phyloP scores from a whole-genome alignment of 805 yeast genomes.

The Zygosaccharomyces siamensis region DNA sequence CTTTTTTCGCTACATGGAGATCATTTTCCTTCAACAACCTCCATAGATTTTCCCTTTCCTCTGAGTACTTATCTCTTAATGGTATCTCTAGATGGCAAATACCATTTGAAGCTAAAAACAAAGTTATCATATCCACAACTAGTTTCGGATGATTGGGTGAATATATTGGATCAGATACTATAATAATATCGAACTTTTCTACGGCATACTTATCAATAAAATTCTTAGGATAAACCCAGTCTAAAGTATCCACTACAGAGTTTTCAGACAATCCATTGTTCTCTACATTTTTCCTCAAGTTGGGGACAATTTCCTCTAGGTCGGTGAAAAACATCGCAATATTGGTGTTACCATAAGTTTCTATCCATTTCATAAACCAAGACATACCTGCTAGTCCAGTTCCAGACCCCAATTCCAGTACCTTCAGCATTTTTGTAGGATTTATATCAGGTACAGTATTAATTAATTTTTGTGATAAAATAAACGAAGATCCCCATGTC shows the following conservation, averaged over 20 bases:
- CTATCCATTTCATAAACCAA: constrained; percentile 37
- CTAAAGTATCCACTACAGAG: constrained; percentile 50
- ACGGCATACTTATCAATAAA: constrained; percentile 34
- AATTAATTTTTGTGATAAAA: constrained; percentile 54
- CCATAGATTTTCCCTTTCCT: constrained; percentile 63
- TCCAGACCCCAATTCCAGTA: constrained; percentile 88
- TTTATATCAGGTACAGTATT: constrained; percentile 14
- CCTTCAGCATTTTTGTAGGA: constrained; percentile 18
- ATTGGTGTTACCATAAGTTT: constrained; percentile 39
- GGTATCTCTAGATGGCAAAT: constrained; percentile 70
- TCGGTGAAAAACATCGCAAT: constrained; percentile 62
- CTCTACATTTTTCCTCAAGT: constrained; percentile 54
- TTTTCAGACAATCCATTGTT: constrained; percentile 41
- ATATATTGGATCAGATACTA: constrained; percentile 86
- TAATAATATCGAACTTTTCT: constrained; percentile 49
- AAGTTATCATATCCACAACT: constrained; percentile 55
- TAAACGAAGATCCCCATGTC: constrained; percentile 92
- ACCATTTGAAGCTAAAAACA: constrained; percentile 43
- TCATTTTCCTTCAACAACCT: constrained; percentile 38
- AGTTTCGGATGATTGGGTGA: constrained; percentile 74
- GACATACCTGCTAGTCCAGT: constrained; percentile 88
- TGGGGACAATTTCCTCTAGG: constrained; percentile 68
- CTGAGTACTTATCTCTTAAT: constrained; percentile 57
- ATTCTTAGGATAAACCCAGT: constrained; percentile 66
- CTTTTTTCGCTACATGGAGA: constrained; percentile 33